A percentile compares a stretch with the other conserved stretches of the same genome.
These are phyloP conservation scores for Castanea mollissima DNA, from an alignment of 306 rosid genomes.

Conservation along the genomic window DNA sequence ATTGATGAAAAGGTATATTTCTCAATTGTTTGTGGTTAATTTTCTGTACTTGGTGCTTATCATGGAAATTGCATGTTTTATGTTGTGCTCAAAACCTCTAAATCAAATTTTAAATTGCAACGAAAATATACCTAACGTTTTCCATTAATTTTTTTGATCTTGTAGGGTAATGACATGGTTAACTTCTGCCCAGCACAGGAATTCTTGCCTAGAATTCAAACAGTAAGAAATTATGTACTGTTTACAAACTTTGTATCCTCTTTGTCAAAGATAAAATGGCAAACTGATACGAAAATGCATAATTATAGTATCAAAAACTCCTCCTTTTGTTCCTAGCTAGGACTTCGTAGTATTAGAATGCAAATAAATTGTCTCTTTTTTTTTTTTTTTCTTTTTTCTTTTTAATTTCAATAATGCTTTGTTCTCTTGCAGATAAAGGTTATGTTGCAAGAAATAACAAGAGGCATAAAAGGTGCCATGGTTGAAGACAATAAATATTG, in stretches of 20 bases:
- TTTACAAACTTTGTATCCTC: background rate
- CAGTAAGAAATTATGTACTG: slow-evolving; percentile 19
- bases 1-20: slow-evolving; percentile 46
- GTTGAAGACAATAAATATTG: slow-evolving; percentile 54
- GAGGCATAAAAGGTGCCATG: slow-evolving; percentile 35
- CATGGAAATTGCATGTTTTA: background rate
- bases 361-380: no score
- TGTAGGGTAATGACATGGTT: slow-evolving; percentile 49
- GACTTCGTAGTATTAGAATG: no score
- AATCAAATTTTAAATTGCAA: background rate
- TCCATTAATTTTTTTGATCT: background rate
- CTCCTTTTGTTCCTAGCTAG: background rate
- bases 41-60: background rate
- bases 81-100: background rate
- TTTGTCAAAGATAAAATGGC: no score
- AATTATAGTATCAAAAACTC: no score
- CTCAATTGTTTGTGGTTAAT: background rate
- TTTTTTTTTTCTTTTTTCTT: no score
- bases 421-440: slow-evolving; percentile 34
- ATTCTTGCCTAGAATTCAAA: slow-evolving; percentile 38
- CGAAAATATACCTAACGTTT: slow-evolving; percentile 1
- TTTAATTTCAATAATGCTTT: background rate
- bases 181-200: slow-evolving; percentile 51
- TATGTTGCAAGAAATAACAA: slow-evolving; percentile 23
- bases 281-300: no score